Evolutionary conservation across 1,284 basidiomycete species (phyloP).

Genomic region (Schizophyllum amplum): DNA sequence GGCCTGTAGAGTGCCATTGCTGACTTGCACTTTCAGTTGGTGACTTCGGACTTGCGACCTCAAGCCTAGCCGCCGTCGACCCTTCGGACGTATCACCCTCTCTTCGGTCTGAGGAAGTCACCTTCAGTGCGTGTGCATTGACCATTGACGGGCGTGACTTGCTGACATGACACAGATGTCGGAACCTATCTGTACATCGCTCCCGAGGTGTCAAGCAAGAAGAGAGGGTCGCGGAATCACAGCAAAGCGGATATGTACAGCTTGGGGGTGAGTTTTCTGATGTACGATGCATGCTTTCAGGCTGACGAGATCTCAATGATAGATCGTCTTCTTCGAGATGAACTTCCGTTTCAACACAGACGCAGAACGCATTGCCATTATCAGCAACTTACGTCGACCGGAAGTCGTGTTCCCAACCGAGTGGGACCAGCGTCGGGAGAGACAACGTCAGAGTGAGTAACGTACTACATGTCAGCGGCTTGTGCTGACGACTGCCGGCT

Average conservation of each 20-base stretch:
- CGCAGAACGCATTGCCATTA: conserved; percentile 78
- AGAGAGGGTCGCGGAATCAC: conserved; percentile 59
- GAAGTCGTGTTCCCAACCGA: conserved; percentile 66
- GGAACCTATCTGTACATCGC: conserved; percentile 93
- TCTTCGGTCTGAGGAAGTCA: conserved; percentile 46
- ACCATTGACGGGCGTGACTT: not conserved
- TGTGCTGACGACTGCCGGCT: not conserved
- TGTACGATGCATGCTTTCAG: not conserved
- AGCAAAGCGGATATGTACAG: conserved; percentile 95
- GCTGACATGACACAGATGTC: conserved; percentile 53
- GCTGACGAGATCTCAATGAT: not conserved
- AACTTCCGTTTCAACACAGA: conserved; percentile 84
- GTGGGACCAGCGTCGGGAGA: conserved; percentile 62
- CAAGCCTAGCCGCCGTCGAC: conserved; percentile 70
- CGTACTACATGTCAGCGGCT: not conserved
- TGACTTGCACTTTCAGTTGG: conserved; percentile 44
- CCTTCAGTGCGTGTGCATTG: conserved; percentile 42
- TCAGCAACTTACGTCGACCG: conserved; percentile 71
- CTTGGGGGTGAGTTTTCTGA: conserved; percentile 57
- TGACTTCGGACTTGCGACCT: conserved; percentile 90
- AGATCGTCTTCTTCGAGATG: conserved; percentile 99
- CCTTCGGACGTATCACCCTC: conserved; percentile 50
- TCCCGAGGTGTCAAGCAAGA: conserved; percentile 71
- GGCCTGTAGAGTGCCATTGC: conserved; percentile 1
- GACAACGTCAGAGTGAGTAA: conserved; percentile 60